Evolutionary conservation across 495 filamentous ascomycete species (phyloP).

Genomic region (Lasiosphaeris hirsuta): DNA sequence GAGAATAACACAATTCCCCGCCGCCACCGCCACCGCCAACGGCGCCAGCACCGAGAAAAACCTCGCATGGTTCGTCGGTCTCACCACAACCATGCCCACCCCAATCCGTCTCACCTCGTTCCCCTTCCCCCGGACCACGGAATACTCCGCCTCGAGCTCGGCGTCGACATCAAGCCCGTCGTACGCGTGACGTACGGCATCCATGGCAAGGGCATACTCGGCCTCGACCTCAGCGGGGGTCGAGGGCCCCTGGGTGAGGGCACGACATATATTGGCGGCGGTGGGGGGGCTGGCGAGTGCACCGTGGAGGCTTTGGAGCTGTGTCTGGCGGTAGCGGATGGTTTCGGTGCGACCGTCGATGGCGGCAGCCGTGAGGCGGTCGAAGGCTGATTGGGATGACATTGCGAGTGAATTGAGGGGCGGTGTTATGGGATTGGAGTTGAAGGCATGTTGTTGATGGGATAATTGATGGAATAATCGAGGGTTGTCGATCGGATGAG

Average conservation of each 20-base stretch:
- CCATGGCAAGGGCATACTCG: conserved; percentile 42
- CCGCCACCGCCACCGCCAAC: conserved; percentile 47
- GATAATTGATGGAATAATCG: not conserved
- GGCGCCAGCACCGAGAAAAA: conserved; percentile 49
- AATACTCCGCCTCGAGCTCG: conserved; percentile 47
- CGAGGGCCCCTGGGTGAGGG: conserved; percentile 13
- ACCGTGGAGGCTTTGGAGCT: conserved; percentile 10
- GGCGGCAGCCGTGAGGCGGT: conserved; percentile 6
- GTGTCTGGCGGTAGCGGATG: conserved; percentile 11
- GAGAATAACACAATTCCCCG: conserved; percentile 52
- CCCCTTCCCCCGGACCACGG: conserved; percentile 43
- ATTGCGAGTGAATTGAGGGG: not conserved
- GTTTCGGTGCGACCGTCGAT: conserved; percentile 1
- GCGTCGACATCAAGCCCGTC: conserved; percentile 34
- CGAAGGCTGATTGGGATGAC: not conserved
- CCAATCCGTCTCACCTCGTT: conserved; percentile 25
- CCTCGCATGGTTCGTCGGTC: conserved; percentile 44
- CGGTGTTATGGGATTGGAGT: not conserved
- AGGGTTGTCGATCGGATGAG: too few relatives aligned
- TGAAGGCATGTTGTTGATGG: not conserved
- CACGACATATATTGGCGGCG: not conserved
- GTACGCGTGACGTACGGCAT: conserved; percentile 45
- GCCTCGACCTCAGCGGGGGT: conserved; percentile 36
- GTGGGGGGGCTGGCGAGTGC: not conserved
- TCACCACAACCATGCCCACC: conserved; percentile 51